Base-by-base conservation (phyloP, 2,329 filamentous ascomycete genomes). In the Sclerotinia glacialis region DNA sequence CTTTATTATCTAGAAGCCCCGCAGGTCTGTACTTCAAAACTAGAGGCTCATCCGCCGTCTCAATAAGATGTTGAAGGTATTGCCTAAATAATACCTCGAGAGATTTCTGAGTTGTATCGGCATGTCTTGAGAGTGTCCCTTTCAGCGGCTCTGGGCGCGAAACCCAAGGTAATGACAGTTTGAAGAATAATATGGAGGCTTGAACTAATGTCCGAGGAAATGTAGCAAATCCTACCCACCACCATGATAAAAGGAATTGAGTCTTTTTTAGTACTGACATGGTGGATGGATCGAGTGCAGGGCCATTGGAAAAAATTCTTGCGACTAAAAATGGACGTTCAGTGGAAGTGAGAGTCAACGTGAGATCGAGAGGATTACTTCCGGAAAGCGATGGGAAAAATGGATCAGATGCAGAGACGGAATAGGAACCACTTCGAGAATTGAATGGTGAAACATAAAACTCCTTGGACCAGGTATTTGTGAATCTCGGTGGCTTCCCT, bases 391-490 rank as follows among this genome's bases (percentile, higher is more conserved):
- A 69, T 2, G 77, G 76, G 5, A 71, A 75, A 14, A 86, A 76
- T 3, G 82, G 80, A 70, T 88, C 83, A 67, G 75, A 76, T 1
- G 83, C 80, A 14, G 78, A 71, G 18, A 87, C 72, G 1, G 81
- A 83, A 72, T 86, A 88, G 0, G 77, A 78, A 3, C 85, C 85
- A 63, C 83, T 82, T 40, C 83, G 80, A 7, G 83, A 85, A 74
- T 90, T 93, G 80, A 93, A 93, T 0, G 88, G 88, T 1, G 89
- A 92, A 23, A 92, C 88, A 73, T 92, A 89, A 70, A 93, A 91
- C 70, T 91, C 89, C 71, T 93, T 93, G 7, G 79, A 76, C 85
- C 86, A 90, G 0, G 78, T 78, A 26, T 83, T 79, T 21, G 78
- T 81, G 73, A 88, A 83, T 5, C 76, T 71, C 21, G 65, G 49